Evolutionary conservation across 2,329 filamentous ascomycete species (phyloP), one percentile per base, ranked within the genome.

Genomic region (Paracorniculantispora psalliotae): DNA sequence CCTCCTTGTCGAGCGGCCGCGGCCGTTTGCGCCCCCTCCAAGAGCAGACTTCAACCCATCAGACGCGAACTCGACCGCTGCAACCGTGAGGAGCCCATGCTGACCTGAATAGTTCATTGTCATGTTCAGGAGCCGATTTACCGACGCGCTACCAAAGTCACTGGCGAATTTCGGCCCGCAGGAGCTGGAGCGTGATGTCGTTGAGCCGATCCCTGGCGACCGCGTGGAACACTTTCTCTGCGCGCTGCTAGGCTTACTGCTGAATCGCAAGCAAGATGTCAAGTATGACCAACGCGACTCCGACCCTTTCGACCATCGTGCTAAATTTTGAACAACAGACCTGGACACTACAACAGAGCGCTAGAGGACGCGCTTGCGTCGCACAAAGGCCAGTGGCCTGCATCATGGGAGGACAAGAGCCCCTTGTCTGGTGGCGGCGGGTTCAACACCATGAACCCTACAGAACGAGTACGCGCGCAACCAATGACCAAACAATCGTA

Each of bases 181-280:
- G 75, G 96, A 99, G 73, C 84, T 99, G 62, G 94, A 99, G 75
- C 82, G 83, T 72, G 94, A 94, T 54, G 84, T 97, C 54, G 85
- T 87, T 62, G 90, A 93, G 71, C 76, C 82, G 51, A 76, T 87
- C 23, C 92, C 93, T 2, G 91, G 92, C 67, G 88, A 96, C 68
- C 88, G 92, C 69, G 87, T 90, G 49, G 93, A 97, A 77, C 84
- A 87, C 66, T 85, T 99, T 60, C 80, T 99, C 26, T 99, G 96
- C 79, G 92, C 92, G 63, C 76, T 99, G 64, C 79, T 99, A 47
- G 88, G 90, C 33, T 80, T 99, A 67, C 84, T 97, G 58, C 81
- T 99, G 68, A 99, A 99, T 75, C 88, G 94, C 73, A 97, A 99
- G 80, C 96, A 99, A 73, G 92, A 96, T 76, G 90, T 97, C 71